A percentile compares a stretch with the other conserved stretches of the same genome.
phyloP scores from a whole-genome alignment of 1,284 basidiomycete species.

The Coniophora puteana region DNA sequence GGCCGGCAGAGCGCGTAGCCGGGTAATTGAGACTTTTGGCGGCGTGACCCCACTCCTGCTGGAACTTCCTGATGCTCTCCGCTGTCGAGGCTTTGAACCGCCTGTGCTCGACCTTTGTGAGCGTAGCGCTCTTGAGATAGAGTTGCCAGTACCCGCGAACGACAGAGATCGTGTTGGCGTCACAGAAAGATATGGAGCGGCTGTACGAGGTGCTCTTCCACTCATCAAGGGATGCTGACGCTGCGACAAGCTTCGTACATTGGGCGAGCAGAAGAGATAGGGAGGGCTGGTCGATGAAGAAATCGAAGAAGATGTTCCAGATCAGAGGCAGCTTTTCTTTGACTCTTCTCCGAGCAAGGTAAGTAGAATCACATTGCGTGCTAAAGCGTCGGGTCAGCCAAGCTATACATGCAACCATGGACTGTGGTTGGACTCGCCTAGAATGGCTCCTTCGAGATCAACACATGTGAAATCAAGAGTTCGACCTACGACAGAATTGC shows the following conservation, averaged over 20 bases:
- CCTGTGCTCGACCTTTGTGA: slow-evolving; percentile 14
- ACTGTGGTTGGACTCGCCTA: slow-evolving; percentile 38
- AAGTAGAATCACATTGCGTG: slow-evolving; percentile 37
- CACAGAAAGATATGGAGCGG: slow-evolving; percentile 32
- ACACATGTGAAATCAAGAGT: slow-evolving; percentile 57
- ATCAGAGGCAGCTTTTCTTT: slow-evolving; percentile 20
- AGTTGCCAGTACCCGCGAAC: slow-evolving; percentile 40
- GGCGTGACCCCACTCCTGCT: neutral
- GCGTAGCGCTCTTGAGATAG: slow-evolving; percentile 24
- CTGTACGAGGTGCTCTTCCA: slow-evolving; percentile 45
- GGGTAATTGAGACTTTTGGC: neutral
- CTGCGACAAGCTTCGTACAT: slow-evolving; percentile 38
- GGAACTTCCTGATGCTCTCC: slow-evolving; percentile 13
- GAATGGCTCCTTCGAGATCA: slow-evolving; percentile 52
- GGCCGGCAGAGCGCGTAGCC: slow-evolving; percentile 37
- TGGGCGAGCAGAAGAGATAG: slow-evolving; percentile 37
- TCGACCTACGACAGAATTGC: slow-evolving; percentile 26
- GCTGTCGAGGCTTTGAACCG: slow-evolving; percentile 17
- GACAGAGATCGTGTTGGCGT: slow-evolving; percentile 37
- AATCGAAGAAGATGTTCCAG: slow-evolving; percentile 60
- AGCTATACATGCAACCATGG: neutral
- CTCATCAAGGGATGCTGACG: slow-evolving; percentile 31
- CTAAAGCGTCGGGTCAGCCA: slow-evolving; percentile 18
- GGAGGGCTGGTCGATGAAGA: slow-evolving; percentile 43
- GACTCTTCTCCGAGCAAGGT: slow-evolving; percentile 33